Conservation (phyloP, 1,284 basidiomycete genomes). For the Microbotryum violaceum region DNA sequence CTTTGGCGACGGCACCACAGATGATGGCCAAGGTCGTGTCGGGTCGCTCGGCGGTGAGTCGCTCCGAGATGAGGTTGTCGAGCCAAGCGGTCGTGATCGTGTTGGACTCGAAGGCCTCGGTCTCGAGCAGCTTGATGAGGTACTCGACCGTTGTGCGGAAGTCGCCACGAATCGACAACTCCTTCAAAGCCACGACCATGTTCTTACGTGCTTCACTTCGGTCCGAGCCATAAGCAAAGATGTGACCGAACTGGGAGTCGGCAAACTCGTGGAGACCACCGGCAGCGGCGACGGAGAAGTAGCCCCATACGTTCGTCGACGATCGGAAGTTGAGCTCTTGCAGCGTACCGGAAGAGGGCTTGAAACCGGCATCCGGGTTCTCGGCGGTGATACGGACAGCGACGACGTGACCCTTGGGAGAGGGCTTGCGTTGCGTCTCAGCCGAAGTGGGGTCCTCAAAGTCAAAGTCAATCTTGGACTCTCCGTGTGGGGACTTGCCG, state of each 20-base stretch:
- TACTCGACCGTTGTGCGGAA: slow-evolving; percentile 99
- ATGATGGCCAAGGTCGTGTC: slow-evolving; percentile 87
- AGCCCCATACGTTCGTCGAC: slow-evolving; percentile 96
- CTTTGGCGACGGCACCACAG: slow-evolving; percentile 95
- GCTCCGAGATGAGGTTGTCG: slow-evolving; percentile 89
- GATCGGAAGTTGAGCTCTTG: slow-evolving; percentile 99
- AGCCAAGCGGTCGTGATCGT: slow-evolving; percentile 98
- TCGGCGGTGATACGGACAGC: slow-evolving; percentile 99
- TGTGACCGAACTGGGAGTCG: slow-evolving; percentile 97
- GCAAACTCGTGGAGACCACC: slow-evolving; percentile 99
- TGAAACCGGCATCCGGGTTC: slow-evolving; percentile 99
- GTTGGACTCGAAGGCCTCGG: slow-evolving; percentile 94
- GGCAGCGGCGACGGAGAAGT: slow-evolving; percentile 93
- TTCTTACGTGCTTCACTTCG: slow-evolving; percentile 93
- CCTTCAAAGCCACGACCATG: slow-evolving; percentile 99
- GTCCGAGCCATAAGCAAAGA: slow-evolving; percentile 98
- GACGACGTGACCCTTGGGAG: slow-evolving; percentile 96
- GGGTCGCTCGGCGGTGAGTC: slow-evolving; percentile 93
- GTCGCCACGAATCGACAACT: slow-evolving; percentile 96
- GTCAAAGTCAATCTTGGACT: slow-evolving; percentile 94
- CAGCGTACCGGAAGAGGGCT: slow-evolving; percentile 91
- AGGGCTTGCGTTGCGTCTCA: slow-evolving; percentile 86
- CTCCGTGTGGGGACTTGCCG: slow-evolving; percentile 78
- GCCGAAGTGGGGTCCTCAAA: slow-evolving; percentile 79
- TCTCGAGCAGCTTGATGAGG: slow-evolving; percentile 62